These are phyloP conservation scores for Leccinum fuscescens DNA, from an alignment of 1,284 basidiomycete species.

Conservation along the genomic window DNA sequence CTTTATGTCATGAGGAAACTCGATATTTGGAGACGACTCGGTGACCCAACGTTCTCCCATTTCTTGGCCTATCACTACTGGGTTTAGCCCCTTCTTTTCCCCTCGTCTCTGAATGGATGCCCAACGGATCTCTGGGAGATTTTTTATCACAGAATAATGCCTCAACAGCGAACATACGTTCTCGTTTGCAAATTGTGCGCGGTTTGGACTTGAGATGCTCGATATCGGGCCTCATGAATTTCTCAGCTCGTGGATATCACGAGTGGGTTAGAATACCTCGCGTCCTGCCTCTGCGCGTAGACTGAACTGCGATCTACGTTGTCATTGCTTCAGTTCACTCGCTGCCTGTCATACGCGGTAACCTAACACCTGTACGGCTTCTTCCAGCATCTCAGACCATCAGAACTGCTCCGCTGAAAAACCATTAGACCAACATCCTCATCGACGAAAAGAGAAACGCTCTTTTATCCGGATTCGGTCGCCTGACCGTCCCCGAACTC, in stretches of 20 bases:
- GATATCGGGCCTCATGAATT: neutral
- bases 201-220: no score
- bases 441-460: conserved; percentile 11
- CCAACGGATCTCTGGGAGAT: no score
- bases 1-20: no score
- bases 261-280: conserved; percentile 14
- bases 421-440: conserved; percentile 16
- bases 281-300: neutral
- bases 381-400: no score
- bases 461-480: conserved; percentile 15
- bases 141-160: no score
- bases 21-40: no score
- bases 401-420: neutral
- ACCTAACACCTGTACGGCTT: conserved; percentile 14
- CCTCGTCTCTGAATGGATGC: no score
- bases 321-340: conserved; percentile 12
- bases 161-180: no score
- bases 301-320: neutral
- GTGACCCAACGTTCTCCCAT: no score
- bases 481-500: conserved; percentile 10
- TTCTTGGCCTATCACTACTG: no score
- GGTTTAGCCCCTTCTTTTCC: no score
- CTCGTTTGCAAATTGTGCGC: no score
- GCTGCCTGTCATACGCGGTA: conserved; percentile 15
- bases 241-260: conserved; percentile 17